Evolutionary conservation across 805 yeast genomes (phyloP), one percentile per base, ranked within the genome.

Genomic region (Sugiyamaella marilandica): DNA sequence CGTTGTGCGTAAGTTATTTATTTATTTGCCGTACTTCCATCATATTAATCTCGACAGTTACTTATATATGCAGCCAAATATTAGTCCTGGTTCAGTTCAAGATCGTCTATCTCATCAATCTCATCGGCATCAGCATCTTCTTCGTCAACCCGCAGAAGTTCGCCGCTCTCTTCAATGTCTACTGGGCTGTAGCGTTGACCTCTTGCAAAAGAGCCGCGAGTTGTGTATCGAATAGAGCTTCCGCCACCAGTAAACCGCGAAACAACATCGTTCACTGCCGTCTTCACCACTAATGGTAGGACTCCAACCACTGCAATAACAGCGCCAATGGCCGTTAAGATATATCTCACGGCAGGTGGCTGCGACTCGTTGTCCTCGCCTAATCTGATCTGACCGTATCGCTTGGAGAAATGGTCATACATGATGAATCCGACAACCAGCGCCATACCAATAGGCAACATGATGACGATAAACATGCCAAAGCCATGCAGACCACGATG

Each of bases 321-420:
- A 10, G 51, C 67, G 31, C 69, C 72, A 35, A 70, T 64, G 21
- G 62, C 67, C n/a, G 66, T 52, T 2, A 65, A 43, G 7, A 59
- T 59, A 26, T 62, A 60, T 19, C 56, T 59, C 11, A 62, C 46
- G 19, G 53, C 55, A 2, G 47, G 47, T 0, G 59, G 53, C 33
- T 57, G 58, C 32, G 59, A 64, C 2, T 47, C 54, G 45, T 59
- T 61, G 31, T 83, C 89, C 34, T 83, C 89, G 47, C 89, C 95
- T 45, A 91, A 75, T 58, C 95, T 75, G 55, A 91, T 91, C 66
- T 86, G 95, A 14, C 97, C 97, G 66, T 88, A 83, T 60, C 87
- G 75, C 33, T 87, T 81, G 55, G 87, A 81, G 50, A 95, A 95
- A 62, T 84, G 80, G 56, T 86, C 89, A 66, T 86, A 90, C 19